A percentile compares a stretch with the other conserved stretches of the same genome.
These are phyloP conservation scores for Remersonia thermophila DNA, from an alignment of 2,329 filamentous ascomycete species.

Conservation along the genomic window DNA sequence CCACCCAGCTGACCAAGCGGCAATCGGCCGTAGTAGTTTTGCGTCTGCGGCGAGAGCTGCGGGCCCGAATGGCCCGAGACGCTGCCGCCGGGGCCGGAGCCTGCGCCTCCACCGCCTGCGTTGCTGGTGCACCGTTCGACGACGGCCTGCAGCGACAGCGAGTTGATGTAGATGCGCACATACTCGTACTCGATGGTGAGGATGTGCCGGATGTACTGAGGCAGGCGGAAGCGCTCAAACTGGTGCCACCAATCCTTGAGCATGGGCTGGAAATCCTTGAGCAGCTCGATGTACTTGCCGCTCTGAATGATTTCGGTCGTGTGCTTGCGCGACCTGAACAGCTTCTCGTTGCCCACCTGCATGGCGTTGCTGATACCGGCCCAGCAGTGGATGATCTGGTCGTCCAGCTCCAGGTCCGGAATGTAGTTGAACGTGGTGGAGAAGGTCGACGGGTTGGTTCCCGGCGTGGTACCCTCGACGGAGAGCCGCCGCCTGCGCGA, in stretches of 20 bases:
- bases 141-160: constrained; percentile 83
- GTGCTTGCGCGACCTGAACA: constrained; percentile 78
- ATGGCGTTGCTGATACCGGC: constrained; percentile 85
- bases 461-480: constrained; percentile 45
- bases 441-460: constrained; percentile 43
- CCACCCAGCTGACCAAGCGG: constrained; percentile 52
- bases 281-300: constrained; percentile 67
- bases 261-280: constrained; percentile 71
- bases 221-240: constrained; percentile 65
- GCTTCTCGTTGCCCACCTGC: constrained; percentile 75
- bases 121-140: constrained; percentile 84
- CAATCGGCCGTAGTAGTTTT: constrained; percentile 52
- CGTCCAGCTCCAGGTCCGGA: constrained; percentile 52
- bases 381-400: constrained; percentile 77
- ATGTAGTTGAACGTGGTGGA: constrained; percentile 53
- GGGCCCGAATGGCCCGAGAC: constrained; percentile 20
- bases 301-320: constrained; percentile 82
- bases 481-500: constrained; percentile 37
- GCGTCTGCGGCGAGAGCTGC: constrained; percentile 49
- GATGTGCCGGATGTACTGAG: constrained; percentile 58
- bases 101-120: constrained; percentile 34
- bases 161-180: constrained; percentile 88
- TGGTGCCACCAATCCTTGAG: constrained; percentile 68
- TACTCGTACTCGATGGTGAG: constrained; percentile 93
- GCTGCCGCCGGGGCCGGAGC: constrained; percentile 24